Base-by-base conservation (phyloP, 805 yeast genomes). In the Starmerella lactis-condensi region DNA sequence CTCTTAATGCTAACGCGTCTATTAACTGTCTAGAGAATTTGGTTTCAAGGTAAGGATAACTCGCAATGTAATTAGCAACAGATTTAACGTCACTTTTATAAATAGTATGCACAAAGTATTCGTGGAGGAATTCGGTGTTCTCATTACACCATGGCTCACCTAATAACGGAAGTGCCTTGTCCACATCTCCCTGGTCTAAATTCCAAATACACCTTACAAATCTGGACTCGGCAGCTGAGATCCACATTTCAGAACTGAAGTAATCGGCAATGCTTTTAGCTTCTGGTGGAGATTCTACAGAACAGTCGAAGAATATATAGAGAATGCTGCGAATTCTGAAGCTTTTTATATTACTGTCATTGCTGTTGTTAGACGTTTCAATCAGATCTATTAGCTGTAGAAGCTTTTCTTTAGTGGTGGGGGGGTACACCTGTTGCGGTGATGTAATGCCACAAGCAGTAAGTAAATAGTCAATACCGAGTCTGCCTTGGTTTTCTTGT, bases 221-320 rank as follows among this genome's bases (percentile, higher is more conserved):
- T 6, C 17, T 14, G 24, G 28, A 36, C 26, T 41, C 45, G 11
- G 37, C 14, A 3, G 13, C 7, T 32, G 22, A 24, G 30, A 41
- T 24, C 42, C 43, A 38, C 17, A 35, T 29, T 22, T 41, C 36
- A 9, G 36, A 22, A 7, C 32, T 35, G 22, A 27, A 41, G 32
- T 41, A 38, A 14, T n/a, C 29, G 9, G 44, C 42, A 3, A 40
- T 30, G 15, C 34, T 29, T n/a, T 9, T 16, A 12, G 7, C 22
- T 5, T 8, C 26, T 9, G 24, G 16, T 2, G 22, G n/a, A 3
- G 31, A 12, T 23, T 19, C 12, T 13, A 9, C 18, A 5, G 39
- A 33, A 21, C 30, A 32, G 21, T 39, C 43, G 2, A 38, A 22
- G 15, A 39, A 32, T 5, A 39, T 10, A 18, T 32, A 39, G 12